Evolutionary conservation across 78 protist species (phyloP).

Genomic region (Speleostelium caveatum): DNA sequence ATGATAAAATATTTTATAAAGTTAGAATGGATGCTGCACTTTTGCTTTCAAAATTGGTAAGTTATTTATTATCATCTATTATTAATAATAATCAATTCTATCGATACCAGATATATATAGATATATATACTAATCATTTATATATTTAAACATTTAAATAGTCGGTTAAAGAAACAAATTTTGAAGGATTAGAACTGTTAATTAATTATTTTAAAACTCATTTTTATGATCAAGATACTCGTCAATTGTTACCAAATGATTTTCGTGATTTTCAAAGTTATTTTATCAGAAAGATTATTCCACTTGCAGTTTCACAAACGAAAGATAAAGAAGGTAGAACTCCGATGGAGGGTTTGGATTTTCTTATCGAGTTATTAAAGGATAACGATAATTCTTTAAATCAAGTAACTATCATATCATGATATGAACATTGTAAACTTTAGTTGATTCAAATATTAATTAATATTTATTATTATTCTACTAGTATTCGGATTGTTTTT

Average conservation of each 20-base stretch:
- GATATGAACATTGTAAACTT: background rate
- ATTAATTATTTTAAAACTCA: conserved; percentile 18
- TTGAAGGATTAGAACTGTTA: conserved; percentile 56
- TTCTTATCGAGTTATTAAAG: conserved; percentile 52
- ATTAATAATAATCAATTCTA: background rate
- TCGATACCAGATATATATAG: background rate
- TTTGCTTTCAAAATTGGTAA: conserved; percentile 26
- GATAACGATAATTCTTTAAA: conserved; percentile 83
- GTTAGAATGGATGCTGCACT: conserved; percentile 80
- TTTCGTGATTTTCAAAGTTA: conserved; percentile 58
- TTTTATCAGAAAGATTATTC: conserved; percentile 59
- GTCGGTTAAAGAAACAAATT: conserved; percentile 59
- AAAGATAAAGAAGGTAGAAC: conserved; percentile 66
- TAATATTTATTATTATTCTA: too few relatives aligned
- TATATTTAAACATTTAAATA: background rate
- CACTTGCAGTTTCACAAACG: conserved; percentile 17
- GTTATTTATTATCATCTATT: background rate
- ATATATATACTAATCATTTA: background rate
- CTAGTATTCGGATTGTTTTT: conserved; percentile 53
- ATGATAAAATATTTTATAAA: conserved; percentile 27
- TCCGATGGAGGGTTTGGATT: conserved; percentile 53
- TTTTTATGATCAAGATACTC: conserved; percentile 59
- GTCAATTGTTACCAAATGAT: conserved; percentile 31
- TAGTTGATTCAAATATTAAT: background rate
- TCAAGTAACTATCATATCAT: too few relatives aligned